Conservation (phyloP, 2,329 filamentous ascomycete species). For the Ramularia endophylla region DNA sequence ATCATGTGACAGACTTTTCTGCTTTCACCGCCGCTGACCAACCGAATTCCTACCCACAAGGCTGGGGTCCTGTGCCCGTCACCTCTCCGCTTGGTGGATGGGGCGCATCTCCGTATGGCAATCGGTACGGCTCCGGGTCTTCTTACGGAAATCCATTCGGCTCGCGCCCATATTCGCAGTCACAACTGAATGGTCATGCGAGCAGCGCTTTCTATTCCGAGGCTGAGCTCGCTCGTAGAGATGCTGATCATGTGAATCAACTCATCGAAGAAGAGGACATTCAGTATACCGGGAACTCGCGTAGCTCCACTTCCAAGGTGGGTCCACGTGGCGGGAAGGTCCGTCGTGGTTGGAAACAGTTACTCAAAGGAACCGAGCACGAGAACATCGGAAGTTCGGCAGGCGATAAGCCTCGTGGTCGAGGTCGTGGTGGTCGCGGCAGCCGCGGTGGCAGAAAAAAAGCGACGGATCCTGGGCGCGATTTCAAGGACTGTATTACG, state of each 20-base stretch:
- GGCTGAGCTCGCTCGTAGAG: neutral
- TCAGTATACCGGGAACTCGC: neutral
- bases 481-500: slow-evolving; percentile 63
- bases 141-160: too few species aligned
- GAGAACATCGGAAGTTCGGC: slow-evolving; percentile 19
- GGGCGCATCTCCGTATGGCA: too few species aligned
- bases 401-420: slow-evolving; percentile 5
- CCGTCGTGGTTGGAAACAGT: slow-evolving; percentile 27
- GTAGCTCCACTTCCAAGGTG: slow-evolving; percentile 5
- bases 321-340: slow-evolving; percentile 20
- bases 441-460: slow-evolving; percentile 42
- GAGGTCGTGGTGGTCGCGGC: slow-evolving; percentile 17
- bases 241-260: neutral
- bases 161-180: neutral
- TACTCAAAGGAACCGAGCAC: slow-evolving; percentile 31
- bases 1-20: slow-evolving; percentile 1
- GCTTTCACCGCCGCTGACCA: neutral
- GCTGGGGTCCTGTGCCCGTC: too few species aligned
- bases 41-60: too few species aligned
- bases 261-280: neutral
- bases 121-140: too few species aligned
- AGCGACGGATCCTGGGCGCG: slow-evolving; percentile 61
- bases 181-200: neutral
- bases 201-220: neutral
- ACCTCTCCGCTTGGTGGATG: too few species aligned